These are phyloP conservation scores for Pichia deserticola DNA, from an alignment of 805 yeast genomes.

Conservation along the genomic window DNA sequence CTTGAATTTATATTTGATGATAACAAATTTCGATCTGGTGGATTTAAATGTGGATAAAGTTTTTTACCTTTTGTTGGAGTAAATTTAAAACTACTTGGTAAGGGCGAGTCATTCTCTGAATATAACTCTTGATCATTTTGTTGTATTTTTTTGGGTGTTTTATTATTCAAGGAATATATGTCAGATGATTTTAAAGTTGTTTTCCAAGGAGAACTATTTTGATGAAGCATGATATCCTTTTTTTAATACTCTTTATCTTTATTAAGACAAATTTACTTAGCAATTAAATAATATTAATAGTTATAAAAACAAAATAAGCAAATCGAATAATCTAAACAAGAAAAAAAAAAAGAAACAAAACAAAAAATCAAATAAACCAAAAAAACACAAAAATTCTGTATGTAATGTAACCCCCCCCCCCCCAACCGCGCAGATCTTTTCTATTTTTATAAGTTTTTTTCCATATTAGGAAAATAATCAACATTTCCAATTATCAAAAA, in stretches of 20 bases:
- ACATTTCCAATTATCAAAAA: too few species aligned
- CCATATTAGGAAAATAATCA: too few species aligned
- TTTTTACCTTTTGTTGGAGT: conserved; percentile 26
- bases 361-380: too few species aligned
- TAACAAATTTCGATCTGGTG: conserved; percentile 5
- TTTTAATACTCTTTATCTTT: background rate
- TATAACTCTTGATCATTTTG: background rate
- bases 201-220: conserved; percentile 7
- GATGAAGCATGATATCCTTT: conserved; percentile 1
- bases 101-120: conserved; percentile 15
- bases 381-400: too few species aligned
- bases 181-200: background rate
- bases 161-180: background rate
- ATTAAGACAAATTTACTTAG: background rate
- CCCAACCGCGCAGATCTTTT: too few species aligned
- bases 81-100: conserved; percentile 22
- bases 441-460: too few species aligned
- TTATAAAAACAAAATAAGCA: too few species aligned
- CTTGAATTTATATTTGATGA: background rate
- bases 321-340: too few species aligned
- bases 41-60: conserved; percentile 21
- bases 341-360: too few species aligned
- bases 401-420: too few species aligned
- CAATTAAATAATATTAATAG: too few species aligned
- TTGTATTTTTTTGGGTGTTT: conserved; percentile 6